Evolutionary conservation across 805 yeast genomes (phyloP), one percentile per base, ranked within the genome.

Genomic region (Huiozyma sinensis): DNA sequence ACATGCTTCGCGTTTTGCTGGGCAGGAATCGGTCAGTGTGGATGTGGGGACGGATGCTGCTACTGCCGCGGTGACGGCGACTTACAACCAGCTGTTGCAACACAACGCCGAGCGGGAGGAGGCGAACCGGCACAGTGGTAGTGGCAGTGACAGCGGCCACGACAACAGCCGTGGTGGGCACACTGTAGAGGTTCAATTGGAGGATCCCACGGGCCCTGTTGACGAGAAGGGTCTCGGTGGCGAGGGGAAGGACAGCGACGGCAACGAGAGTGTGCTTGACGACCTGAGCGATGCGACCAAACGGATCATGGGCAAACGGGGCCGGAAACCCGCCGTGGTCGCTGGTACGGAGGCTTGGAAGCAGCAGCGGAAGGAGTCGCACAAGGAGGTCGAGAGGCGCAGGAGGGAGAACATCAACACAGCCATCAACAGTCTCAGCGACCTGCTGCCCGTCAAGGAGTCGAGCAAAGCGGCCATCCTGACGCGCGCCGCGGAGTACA

Each of bases 371-470:
- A 81, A 83, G 56, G 85, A 85, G 55, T 89, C 87, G 64, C 98
- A 92, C 69, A 89, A 88, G 65, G 96, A 89, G 65, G 97, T 89
- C 24, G 97, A 89, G 67, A 75, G 95, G 59, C 78, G 95, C 54
- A 77, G 97, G 64, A 77, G 97, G 58, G 95, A 88, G 60, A 76
- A 80, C 39, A 89, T 89, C 59, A 89, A 87, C 65, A 68, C 72
- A 36, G 96, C 95, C n/a, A 87, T 89, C 57, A 79, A 77, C 55
- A 85, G 80, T 53, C 71, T 89, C 53, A 83, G 89, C 31, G 76
- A 76, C 27, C 63, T 89, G 47, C 76, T 89, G 44, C 95, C 95
- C 12, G 78, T 85, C 10, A 76, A 79, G 41, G 95, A 87, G 45
- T 46, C 58, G 30, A 90, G 90, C 65, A 92, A 92, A 70, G 83